Percentiles rank a stretch among this genome's conserved stretches.
phyloP scores from a whole-genome alignment of 2,329 filamentous ascomycete species.

The Phaeoacremonium minimum region DNA sequence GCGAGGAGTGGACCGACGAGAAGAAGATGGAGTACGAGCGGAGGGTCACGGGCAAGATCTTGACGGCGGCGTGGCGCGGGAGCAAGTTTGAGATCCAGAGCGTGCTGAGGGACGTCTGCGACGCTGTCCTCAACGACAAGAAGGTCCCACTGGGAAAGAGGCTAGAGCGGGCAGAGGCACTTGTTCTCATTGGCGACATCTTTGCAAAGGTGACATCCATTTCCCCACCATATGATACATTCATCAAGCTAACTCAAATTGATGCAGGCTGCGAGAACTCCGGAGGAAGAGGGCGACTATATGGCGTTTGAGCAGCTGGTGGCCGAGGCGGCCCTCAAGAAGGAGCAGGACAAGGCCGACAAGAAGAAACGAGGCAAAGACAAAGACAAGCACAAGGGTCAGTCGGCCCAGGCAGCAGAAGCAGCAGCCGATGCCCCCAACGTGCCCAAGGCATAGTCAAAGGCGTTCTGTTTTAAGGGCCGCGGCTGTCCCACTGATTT shows the following conservation, averaged over 20 bases:
- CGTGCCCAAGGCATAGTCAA: conserved; percentile 26
- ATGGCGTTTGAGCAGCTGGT: conserved; percentile 98
- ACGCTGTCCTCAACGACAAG: conserved; percentile 75
- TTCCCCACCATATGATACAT: conserved; percentile 1
- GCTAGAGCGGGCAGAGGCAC: conserved; percentile 82
- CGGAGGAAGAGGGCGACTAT: conserved; percentile 96
- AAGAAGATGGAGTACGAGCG: conserved; percentile 94
- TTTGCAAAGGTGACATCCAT: conserved; percentile 68
- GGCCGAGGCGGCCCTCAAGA: conserved; percentile 92
- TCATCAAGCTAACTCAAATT: conserved; percentile 7
- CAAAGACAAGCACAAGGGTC: conserved; percentile 33
- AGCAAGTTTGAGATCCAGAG: conserved; percentile 98
- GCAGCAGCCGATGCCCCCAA: conserved; percentile 31
- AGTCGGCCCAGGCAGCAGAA: conserved; percentile 17
- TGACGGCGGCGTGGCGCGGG: conserved; percentile 92
- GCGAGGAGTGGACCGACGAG: conserved; percentile 98
- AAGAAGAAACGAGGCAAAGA: conserved; percentile 58
- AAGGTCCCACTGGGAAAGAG: conserved; percentile 80
- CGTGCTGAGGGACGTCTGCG: conserved; percentile 90
- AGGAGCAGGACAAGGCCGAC: conserved; percentile 79
- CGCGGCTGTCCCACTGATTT: too few species aligned
- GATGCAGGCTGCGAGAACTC: conserved; percentile 73
- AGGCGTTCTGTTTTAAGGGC: too few species aligned
- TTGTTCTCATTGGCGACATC: conserved; percentile 84
- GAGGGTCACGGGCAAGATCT: conserved; percentile 93